phyloP scores from a whole-genome alignment of 768 basidiomycete genomes.

The Hygrophorus pudorinus region DNA sequence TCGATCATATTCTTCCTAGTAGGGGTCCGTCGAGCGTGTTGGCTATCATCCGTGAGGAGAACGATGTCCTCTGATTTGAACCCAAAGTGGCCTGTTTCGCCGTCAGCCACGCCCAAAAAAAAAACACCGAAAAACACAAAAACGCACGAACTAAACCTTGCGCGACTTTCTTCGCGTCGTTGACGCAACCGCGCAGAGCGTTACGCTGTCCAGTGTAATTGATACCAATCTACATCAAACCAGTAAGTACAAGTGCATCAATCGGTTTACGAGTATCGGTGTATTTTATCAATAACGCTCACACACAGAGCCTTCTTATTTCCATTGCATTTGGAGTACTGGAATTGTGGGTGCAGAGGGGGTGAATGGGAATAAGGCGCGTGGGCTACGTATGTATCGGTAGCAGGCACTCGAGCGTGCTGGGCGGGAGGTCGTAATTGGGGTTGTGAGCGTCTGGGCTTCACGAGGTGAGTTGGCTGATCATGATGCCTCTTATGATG shows the following conservation, averaged over 20 bases:
- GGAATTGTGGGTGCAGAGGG: slow-evolving; percentile 31
- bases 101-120: slow-evolving; percentile 11
- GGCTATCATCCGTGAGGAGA: slow-evolving; percentile 54
- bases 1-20: slow-evolving; percentile 38
- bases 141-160: slow-evolving; percentile 53
- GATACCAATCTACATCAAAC: slow-evolving; percentile 54
- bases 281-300: slow-evolving; percentile 16
- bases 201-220: slow-evolving; percentile 60
- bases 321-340: slow-evolving; percentile 74
- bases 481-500: no score
- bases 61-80: slow-evolving; percentile 57
- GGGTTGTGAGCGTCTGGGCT: no score
- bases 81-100: slow-evolving; percentile 27
- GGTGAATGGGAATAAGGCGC: not conserved
- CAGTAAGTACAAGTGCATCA: slow-evolving; percentile 7
- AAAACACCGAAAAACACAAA: not conserved
- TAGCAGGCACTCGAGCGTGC: no score
- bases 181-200: slow-evolving; percentile 68
- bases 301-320: slow-evolving; percentile 76
- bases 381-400: not conserved
- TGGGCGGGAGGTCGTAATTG: no score
- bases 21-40: slow-evolving; percentile 30
- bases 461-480: no score
- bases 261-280: not conserved
- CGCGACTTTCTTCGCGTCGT: slow-evolving; percentile 65